Evolutionary conservation across 2,329 filamentous ascomycete species (phyloP).

Genomic region (Penicillium sp.): DNA sequence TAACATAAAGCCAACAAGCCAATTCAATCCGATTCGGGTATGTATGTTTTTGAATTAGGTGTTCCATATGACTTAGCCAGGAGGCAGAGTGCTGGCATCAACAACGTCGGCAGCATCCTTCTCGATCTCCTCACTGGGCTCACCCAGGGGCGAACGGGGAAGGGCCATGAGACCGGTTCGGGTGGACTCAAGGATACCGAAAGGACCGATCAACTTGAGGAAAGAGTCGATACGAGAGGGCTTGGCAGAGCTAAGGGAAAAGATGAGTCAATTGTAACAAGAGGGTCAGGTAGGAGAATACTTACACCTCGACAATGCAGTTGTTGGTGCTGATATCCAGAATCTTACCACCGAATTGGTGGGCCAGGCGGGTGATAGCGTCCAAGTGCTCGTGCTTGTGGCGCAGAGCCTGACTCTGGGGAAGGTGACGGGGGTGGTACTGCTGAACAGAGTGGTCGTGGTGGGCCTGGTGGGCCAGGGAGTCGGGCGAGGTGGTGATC

Average conservation of each 20-base stretch:
- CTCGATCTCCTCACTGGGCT: conserved; percentile 68
- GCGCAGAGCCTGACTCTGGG: conserved; percentile 82
- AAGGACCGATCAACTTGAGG: conserved; percentile 90
- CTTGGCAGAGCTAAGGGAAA: conserved; percentile 73
- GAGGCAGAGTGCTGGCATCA: conserved; percentile 89
- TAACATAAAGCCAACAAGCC: conserved; percentile 15
- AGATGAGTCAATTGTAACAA: conserved; percentile 4
- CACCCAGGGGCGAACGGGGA: conserved; percentile 84
- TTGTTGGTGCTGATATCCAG: conserved; percentile 97
- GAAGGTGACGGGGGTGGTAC: conserved; percentile 87
- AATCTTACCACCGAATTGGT: conserved; percentile 97
- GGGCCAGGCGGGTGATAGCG: conserved; percentile 92
- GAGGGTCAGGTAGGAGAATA: conserved; percentile 23
- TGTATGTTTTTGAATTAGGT: conserved; percentile 24
- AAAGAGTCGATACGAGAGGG: conserved; percentile 93
- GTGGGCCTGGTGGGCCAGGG: conserved; percentile 26
- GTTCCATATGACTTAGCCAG: conserved; percentile 62
- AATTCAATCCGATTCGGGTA: conserved; percentile 24
- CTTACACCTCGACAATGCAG: conserved; percentile 96
- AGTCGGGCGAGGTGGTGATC: conserved; percentile 63
- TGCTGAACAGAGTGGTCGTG: conserved; percentile 20
- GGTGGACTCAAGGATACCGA: conserved; percentile 94
- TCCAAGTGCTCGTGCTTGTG: conserved; percentile 98
- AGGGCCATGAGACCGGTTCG: conserved; percentile 96
- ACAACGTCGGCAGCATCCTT: conserved; percentile 96